Base-by-base conservation (phyloP, 116 monocot genomes). In the Dioscorea cayenensis region DNA sequence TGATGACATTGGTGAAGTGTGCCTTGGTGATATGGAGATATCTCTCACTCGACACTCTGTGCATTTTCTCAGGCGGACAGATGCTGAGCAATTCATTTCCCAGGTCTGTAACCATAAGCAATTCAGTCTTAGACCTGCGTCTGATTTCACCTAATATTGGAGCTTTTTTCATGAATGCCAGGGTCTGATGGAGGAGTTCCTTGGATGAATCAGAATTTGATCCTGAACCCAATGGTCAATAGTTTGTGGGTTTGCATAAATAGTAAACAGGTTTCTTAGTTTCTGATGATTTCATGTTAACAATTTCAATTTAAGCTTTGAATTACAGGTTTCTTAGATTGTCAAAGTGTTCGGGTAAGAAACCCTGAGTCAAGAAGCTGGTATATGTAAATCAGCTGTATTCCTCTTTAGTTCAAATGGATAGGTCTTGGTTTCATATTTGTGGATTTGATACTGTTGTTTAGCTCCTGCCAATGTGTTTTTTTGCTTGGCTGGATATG, bases 151-250 rank as follows among this genome's bases (percentile, higher is more conserved):
- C 35, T 73, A 64, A 71, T 75, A 35, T 20, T 55, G 14, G 22
- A 12, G 20, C 22, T 51, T 38, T 51, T 38, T 29, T 10, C 4
- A 58, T 60, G 65, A 36, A 73, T 77, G n/a, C 6, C 64, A 92
- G 95, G 95, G 95, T 32, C 74, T 87, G 29, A 92, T 95, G 95
- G 92, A 95, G 73, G 92, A 95, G 64, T 87, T 92, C 76, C 20
- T 85, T 27, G 91, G 85, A 69, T 95, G 82, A 85, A 18, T 12
- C 29, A 28, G 36, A 5, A n/a, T 55, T 16, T n/a, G 55, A 55
- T 16, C 19, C 4, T n/a, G n/a, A n/a, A 5, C 13, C 6, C 43
- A 43, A 43, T 19, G 19, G 17, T 55, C 55, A 16, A 2, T 55
- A 55, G 16, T 43, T 55, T n/a, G 16, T 16, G 17, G 55, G 55